phyloP scores from a whole-genome alignment of 2,329 filamentous ascomycete species.

The Epichloe festucae region DNA sequence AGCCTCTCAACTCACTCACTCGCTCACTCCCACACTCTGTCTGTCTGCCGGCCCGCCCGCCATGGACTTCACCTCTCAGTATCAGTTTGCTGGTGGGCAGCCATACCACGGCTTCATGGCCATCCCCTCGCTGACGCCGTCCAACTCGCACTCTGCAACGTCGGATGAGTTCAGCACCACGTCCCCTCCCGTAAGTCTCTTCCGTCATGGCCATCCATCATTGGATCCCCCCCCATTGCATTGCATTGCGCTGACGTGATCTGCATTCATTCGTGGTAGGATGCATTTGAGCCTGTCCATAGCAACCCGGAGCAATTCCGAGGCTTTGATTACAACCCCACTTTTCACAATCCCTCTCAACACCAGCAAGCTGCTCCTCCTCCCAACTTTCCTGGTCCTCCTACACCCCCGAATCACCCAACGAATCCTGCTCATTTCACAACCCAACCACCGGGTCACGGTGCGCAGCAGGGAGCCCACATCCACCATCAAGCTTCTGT shows the following conservation, averaged over 20 bases:
- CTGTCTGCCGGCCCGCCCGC: neutral
- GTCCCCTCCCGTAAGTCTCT: slow-evolving; percentile 3
- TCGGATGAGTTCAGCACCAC: slow-evolving; percentile 6
- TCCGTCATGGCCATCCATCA: neutral
- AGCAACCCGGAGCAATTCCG: slow-evolving; percentile 34
- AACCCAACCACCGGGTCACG: slow-evolving; percentile 12
- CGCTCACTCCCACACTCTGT: neutral
- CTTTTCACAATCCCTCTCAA: slow-evolving; percentile 24
- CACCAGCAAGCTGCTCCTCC: slow-evolving; percentile 9
- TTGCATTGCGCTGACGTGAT: neutral
- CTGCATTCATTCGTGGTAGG: slow-evolving; percentile 25
- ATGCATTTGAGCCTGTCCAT: slow-evolving; percentile 33
- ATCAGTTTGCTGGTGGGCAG: slow-evolving; percentile 34
- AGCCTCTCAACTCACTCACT: neutral
- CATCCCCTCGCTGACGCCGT: slow-evolving; percentile 40
- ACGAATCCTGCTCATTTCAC: slow-evolving; percentile 26
- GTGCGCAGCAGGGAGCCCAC: slow-evolving; percentile 14
- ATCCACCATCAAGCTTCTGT: slow-evolving; percentile 14
- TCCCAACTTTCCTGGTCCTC: slow-evolving; percentile 28
- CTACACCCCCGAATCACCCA: slow-evolving; percentile 44
- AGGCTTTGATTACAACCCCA: slow-evolving; percentile 28
- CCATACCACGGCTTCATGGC: slow-evolving; percentile 41
- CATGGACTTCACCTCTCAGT: slow-evolving; percentile 41
- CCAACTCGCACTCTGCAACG: slow-evolving; percentile 11
- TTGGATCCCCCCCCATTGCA: neutral